Conservation (phyloP, 805 yeast species). For the Spathaspora passalidarum region DNA sequence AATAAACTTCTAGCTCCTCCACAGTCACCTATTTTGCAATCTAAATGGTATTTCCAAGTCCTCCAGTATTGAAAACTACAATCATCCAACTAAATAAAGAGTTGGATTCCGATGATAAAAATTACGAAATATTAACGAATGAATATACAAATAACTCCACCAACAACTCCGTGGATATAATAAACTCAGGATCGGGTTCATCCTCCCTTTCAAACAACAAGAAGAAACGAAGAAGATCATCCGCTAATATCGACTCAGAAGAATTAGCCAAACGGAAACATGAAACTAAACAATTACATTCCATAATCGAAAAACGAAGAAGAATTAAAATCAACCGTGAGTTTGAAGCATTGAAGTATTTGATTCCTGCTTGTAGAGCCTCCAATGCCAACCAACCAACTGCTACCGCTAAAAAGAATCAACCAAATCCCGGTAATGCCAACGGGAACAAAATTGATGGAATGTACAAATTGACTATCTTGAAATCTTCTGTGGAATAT, state of each 20-base stretch:
- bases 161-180: constrained; percentile 1
- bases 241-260: constrained; percentile 35
- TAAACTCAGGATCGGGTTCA: background rate
- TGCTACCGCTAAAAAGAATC: constrained; percentile 1
- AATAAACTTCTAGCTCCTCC: background rate
- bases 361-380: constrained; percentile 73
- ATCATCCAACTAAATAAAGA: constrained; percentile 44
- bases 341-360: constrained; percentile 72
- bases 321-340: constrained; percentile 78
- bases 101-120: constrained; percentile 38
- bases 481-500: constrained; percentile 82
- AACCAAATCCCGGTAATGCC: background rate
- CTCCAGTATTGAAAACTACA: constrained; percentile 43
- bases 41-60: constrained; percentile 26
- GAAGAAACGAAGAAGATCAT: constrained; percentile 40
- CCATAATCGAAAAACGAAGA: constrained; percentile 76
- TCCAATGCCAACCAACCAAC: constrained; percentile 22
- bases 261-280: constrained; percentile 40
- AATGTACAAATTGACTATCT: constrained; percentile 76
- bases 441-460: constrained; percentile 49
- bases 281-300: constrained; percentile 53
- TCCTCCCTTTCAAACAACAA: constrained; percentile 7
- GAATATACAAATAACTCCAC: constrained; percentile 21
- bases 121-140: constrained; percentile 41
- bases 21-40: background rate